phyloP scores from a whole-genome alignment of 1,284 basidiomycete genomes.

The Exsudoporus floridanus region DNA sequence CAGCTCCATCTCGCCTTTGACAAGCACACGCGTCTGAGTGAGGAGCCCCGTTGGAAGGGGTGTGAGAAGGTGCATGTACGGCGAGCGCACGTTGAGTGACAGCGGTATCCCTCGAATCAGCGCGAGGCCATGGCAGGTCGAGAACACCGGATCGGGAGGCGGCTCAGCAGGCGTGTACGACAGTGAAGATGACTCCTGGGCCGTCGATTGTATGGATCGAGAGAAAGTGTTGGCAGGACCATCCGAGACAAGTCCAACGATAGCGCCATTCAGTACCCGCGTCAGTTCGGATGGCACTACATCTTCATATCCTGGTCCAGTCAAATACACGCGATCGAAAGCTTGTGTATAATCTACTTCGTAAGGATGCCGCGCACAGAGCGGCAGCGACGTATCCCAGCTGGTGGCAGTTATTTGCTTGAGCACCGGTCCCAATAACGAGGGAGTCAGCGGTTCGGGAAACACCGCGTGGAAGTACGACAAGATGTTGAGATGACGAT shows the following conservation, averaged over 20 bases:
- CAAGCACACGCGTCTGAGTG: constrained; percentile 46
- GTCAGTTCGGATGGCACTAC: constrained; percentile 64
- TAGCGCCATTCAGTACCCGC: constrained; percentile 74
- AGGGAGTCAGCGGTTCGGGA: constrained; percentile 25
- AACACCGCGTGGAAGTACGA: constrained; percentile 81
- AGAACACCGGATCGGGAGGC: constrained; percentile 55
- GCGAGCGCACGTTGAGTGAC: constrained; percentile 22
- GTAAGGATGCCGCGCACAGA: constrained; percentile 70
- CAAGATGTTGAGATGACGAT: constrained; percentile 70
- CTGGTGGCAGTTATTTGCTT: constrained; percentile 38
- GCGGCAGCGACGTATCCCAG: constrained; percentile 73
- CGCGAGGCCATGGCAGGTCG: constrained; percentile 67
- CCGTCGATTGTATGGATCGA: neutral
- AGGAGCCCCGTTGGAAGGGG: constrained; percentile 59
- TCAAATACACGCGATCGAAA: constrained; percentile 62
- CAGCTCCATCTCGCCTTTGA: constrained; percentile 86
- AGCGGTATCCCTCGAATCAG: constrained; percentile 57
- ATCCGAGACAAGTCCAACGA: constrained; percentile 70
- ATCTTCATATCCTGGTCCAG: constrained; percentile 74
- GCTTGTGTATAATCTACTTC: constrained; percentile 56
- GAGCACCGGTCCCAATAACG: constrained; percentile 14
- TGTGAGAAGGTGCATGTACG: constrained; percentile 70
- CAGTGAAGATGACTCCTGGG: constrained; percentile 24
- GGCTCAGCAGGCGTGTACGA: constrained; percentile 58
- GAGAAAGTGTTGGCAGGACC: neutral